Base-by-base conservation (phyloP, 140 eudicot species). In the Stevia rebaudiana region DNA sequence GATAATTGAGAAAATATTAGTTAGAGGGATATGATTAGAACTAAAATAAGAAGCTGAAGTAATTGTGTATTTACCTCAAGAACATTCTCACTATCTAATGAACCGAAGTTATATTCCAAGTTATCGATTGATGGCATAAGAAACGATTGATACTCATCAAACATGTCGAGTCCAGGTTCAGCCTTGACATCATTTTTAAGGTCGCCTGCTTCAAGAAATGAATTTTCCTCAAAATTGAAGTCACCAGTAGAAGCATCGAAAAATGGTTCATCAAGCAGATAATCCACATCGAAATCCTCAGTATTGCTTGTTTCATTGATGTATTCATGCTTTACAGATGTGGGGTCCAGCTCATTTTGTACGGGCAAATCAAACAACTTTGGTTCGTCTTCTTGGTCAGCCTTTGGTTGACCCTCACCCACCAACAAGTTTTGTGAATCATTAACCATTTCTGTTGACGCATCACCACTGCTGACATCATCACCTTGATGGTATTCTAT, bases 121-220 rank as follows among this genome's bases (percentile, higher is more conserved):
- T 58, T 68, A 69, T 78, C 81, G 55, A 65, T 70, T 1, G 76
- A 67, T 5, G 95, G 81, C 68, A 83, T 83, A 44, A 77, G 75
- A 79, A 40, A 89, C 1, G 82, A 61, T 54, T 80, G 61, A 76
- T 74, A 85, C 31, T 81, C 84, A 25, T 85, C 95, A 23, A 85
- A 80, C 79, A 75, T 64, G 15, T 77, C 84, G 42, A 79, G 79
- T 48, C 85, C 76, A 28, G 90, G 53, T 35, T 88, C 84, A 24
- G 65, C 67, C 44, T 74, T 75, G 62, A 63, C 74, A n/a, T 86
- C 81, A 49, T 74, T 70, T 47, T 76, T 49, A 25, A 84, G 76
- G 37, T 92, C 97, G 59, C 66, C 73, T 28, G 87, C 76, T 77
- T 88, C 99, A 3, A 88, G 61, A 68, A 81, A 92, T 18, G 86